Base-by-base conservation (phyloP, 257 asterid species). In the Penstemon eatonii region DNA sequence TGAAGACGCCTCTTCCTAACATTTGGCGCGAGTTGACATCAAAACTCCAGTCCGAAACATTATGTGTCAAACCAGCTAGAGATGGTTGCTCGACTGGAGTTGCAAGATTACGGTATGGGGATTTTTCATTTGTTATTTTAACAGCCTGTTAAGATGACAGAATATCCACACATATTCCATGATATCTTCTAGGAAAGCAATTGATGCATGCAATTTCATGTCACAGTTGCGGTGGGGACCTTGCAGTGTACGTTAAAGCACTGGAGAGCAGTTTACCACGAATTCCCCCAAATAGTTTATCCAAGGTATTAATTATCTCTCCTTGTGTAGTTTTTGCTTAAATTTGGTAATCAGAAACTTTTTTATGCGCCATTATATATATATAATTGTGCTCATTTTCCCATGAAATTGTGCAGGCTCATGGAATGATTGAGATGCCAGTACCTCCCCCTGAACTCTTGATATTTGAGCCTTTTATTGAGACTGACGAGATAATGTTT, bases 71-170 rank as follows among this genome's bases (percentile, higher is more conserved):
- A 85, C 97, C 96, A 67, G 91, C 92, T 64, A 83, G 95, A 80
- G 97, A 91, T 78, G 97, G 97, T 71, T 91, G 97, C 75, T 91
- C 96, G 53, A 91, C 97, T 47, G 97, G 97, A 64, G 97, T 91
- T 68, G 97, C 96, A 42, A 85, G 96, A 82, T 77, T 91, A 76
- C 75, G 96, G 97, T 88, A 70, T 39, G 80, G 52, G 41, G 25
- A 56, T 7, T 6, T 36, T 13, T 47, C 78, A 47, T 12, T 18
- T 44, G 71, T 56, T 50, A 64, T 56, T 70, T 39, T 61, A 59
- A 46, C 60, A 39, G 57, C 50, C 53, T 39, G 36, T 41, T 44
- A 19, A 50, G 7, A 11, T 42, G 46, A 44, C 11, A 46, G 65
- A 54, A 41, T 56, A 25, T 19, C 25, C 37, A 5, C 4, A 8